A percentile compares a stretch with the other conserved stretches of the same genome.
phyloP scores from a whole-genome alignment of 2,329 filamentous ascomycete genomes.

The Aspergillus sp. region DNA sequence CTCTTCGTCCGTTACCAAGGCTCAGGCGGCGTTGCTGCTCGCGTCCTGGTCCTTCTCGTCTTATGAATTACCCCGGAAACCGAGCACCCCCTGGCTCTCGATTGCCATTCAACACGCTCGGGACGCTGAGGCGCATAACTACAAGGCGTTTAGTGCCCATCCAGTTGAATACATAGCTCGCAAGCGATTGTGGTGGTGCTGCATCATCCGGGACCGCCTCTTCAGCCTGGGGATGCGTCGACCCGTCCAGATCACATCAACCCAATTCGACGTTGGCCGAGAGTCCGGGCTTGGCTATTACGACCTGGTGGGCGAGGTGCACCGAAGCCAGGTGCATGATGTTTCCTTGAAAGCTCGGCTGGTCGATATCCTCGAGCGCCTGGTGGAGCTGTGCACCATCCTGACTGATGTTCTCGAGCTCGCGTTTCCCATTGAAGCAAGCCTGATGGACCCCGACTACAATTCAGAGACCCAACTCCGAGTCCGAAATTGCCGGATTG shows the following conservation, averaged over 20 bases:
- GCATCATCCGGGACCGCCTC: not conserved
- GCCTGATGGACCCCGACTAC: not conserved
- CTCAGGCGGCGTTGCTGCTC: not conserved
- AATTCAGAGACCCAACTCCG: not conserved
- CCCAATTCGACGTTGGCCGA: not conserved
- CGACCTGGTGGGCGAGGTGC: not conserved
- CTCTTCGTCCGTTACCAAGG: not conserved
- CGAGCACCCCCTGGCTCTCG: not conserved
- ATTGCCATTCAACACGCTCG: not conserved
- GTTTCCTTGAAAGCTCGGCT: not conserved
- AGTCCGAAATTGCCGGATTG: not conserved
- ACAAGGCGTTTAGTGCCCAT: not conserved
- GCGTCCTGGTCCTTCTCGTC: not conserved
- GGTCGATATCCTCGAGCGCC: not conserved
- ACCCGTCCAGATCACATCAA: not conserved
- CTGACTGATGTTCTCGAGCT: not conserved
- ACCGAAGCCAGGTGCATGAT: not conserved
- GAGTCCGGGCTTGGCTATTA: not conserved
- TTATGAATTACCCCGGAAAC: not conserved
- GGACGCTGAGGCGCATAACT: not conserved
- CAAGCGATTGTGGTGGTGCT: not conserved
- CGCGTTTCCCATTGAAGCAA: not conserved
- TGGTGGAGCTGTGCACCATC: not conserved
- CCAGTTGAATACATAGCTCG: not conserved
- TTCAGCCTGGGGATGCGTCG: constrained; percentile 1